phyloP scores from a whole-genome alignment of 2,329 filamentous ascomycete species.

The Botrytis deweyae region DNA sequence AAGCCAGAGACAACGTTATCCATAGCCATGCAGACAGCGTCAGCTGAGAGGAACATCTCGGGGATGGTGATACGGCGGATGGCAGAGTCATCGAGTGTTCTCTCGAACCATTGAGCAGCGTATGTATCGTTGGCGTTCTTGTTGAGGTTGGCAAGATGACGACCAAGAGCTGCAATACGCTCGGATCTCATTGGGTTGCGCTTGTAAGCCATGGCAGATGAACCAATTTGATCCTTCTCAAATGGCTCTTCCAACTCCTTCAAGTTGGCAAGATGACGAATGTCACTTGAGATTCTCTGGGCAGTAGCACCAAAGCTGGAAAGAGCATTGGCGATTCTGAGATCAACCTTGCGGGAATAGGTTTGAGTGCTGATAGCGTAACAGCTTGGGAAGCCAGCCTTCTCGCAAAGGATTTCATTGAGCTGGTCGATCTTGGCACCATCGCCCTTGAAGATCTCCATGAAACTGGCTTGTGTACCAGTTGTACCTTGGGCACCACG shows the following conservation, averaged over 20 bases:
- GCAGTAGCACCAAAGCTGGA: conserved; percentile 76
- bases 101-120: conserved; percentile 62
- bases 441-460: conserved; percentile 52
- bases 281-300: conserved; percentile 71
- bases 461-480: conserved; percentile 40
- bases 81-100: conserved; percentile 73
- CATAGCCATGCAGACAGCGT: conserved; percentile 64
- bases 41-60: conserved; percentile 66
- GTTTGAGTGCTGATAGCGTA: conserved; percentile 61
- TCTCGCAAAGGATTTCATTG: conserved; percentile 56
- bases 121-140: conserved; percentile 57
- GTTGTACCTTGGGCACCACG: conserved; percentile 65
- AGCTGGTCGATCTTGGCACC: conserved; percentile 52
- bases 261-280: conserved; percentile 69
- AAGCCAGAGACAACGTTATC: conserved; percentile 69
- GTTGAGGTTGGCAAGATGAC: conserved; percentile 44
- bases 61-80: conserved; percentile 64
- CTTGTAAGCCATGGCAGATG: conserved; percentile 57
- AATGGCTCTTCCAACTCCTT: conserved; percentile 88
- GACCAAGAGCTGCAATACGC: conserved; percentile 47
- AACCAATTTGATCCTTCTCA: conserved; percentile 80
- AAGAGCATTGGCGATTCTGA: conserved; percentile 77
- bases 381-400: conserved; percentile 52
- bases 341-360: conserved; percentile 79
- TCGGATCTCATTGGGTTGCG: conserved; percentile 51